Evolutionary conservation across 1,139 yeast species (phyloP), one percentile per base, ranked within the genome.

Genomic region (Kurtzmaniella quercitrusa): DNA sequence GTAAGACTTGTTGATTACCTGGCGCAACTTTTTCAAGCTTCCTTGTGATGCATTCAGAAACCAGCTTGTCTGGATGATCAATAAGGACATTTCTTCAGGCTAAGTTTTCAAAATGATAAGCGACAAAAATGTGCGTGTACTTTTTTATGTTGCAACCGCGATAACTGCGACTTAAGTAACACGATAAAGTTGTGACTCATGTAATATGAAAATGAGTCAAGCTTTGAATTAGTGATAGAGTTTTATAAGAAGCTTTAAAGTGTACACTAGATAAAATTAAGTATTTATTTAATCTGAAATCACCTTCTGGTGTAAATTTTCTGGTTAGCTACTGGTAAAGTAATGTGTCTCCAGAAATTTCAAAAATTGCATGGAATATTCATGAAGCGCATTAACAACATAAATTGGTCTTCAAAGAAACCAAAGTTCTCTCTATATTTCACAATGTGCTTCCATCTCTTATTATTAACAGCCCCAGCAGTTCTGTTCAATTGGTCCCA

Each of bases 1-100:
- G 50, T 80, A 80, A 0, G 80, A 78, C 41, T 65, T 65, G 54
- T 80, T 81, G 47, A 70, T 51, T n/a, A 66, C 39, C 26, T 9
- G 7, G 4, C 37, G 14, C 15, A 34, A 19, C 7, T 12, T 19
- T 3, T 16, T n/a, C 23, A 34, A 7, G 22, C 37, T 34, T 5
- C 20, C 37, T 18, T 34, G 15, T 23, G 37, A 34, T 11, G 37
- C 37, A 14, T 15, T 19, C 26, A 20, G 22, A 20, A 34, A 19
- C 37, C 37, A 34, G 16, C 17, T 19, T 2, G 21, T 19, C 15
- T 14, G 23, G 26, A 34, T 23, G 3, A 19, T 16, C 21, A 34
- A n/a, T 19, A 34, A 8, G 14, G 37, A n/a, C 37, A 34, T 34
- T 11, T 22, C 11, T 11, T n/a, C n/a, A n/a, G 6, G 30, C 5